A percentile compares a stretch with the other conserved stretches of the same genome.
Conservation (phyloP, 768 basidiomycete species). For the Artomyces pyxidatus region DNA sequence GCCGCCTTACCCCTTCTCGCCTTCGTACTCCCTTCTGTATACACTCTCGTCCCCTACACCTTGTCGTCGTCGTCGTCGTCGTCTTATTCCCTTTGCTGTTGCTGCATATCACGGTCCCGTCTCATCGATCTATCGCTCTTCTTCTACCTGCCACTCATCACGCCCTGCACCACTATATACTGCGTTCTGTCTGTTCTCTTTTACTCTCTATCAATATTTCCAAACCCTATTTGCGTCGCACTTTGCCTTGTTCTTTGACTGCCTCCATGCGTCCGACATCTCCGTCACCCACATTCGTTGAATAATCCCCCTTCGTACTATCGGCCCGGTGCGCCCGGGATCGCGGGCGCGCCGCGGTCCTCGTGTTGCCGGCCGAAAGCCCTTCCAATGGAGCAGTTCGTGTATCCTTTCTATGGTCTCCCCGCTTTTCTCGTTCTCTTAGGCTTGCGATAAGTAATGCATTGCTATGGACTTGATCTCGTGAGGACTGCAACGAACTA, state of each 20-base stretch:
- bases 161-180: conserved; percentile 5
- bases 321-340: no score
- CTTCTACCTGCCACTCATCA: conserved; percentile 9
- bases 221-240: not conserved
- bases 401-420: no score
- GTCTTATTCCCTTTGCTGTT: conserved; percentile 13
- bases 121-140: conserved; percentile 13
- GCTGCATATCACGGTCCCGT: conserved; percentile 15
- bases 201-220: not conserved
- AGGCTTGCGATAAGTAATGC: no score
- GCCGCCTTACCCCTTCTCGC: not conserved
- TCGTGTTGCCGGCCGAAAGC: no score
- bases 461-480: no score
- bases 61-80: conserved; percentile 9
- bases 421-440: no score
- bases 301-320: no score
- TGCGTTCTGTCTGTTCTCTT: not conserved
- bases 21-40: conserved; percentile 3
- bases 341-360: no score
- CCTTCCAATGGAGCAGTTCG: no score
- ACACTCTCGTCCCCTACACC: conserved; percentile 8
- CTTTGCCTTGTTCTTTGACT: not conserved
- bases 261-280: not conserved
- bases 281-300: not conserved
- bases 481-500: no score